Evolutionary conservation across 192 early-diverging fungal genomes (phyloP), one percentile per base, ranked within the genome.

Genomic region (Podila epigama): DNA sequence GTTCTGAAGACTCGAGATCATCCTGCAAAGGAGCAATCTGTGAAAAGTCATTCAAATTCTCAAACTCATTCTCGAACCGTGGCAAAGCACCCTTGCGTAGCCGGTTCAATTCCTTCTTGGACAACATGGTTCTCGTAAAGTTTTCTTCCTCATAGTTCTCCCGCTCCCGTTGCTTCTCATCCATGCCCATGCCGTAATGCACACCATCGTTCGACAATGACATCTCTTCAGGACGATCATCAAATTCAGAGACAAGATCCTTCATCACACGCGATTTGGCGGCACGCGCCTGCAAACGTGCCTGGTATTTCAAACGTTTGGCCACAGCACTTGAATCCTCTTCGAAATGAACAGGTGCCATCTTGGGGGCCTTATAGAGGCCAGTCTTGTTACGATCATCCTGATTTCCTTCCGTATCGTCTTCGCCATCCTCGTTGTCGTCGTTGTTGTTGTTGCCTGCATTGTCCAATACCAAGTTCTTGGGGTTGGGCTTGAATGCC

Each of bases 401-500:
- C 10, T 84, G 81, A 18, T 78, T 60, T 0, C 79, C 51, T 51
- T 84, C 72, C 9, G 61, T 48, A 2, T 52, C 36, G 16, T 64
- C 56, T 15, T 71, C 44, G 12, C 53, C 37, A 13, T 56, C 57
- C 20, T 60, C 51, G 5, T 58, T 58, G 22, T 68, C 84, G 6
- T 80, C 54, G n/a, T 59, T 41, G 39, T 67, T 69, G 10, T 85
- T 75, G 8, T 80, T 81, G 50, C 72, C 80, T 3, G 70, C 75
- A 1, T 71, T 57, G 50, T 82, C 83, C 31, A 64, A 55, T 10
- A 86, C 82, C 31, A 95, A 66, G 69, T 88, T 89, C 35, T 60
- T 77, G 22, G 94, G 93, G 79, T 96, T 97, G 3, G 97, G 97
- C 69, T 92, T 93, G 85, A 96, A 99, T 51, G 90, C 86, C 62